phyloP scores from a whole-genome alignment of 2,329 filamentous ascomycete genomes.

The Aspergillus fijiensis region DNA sequence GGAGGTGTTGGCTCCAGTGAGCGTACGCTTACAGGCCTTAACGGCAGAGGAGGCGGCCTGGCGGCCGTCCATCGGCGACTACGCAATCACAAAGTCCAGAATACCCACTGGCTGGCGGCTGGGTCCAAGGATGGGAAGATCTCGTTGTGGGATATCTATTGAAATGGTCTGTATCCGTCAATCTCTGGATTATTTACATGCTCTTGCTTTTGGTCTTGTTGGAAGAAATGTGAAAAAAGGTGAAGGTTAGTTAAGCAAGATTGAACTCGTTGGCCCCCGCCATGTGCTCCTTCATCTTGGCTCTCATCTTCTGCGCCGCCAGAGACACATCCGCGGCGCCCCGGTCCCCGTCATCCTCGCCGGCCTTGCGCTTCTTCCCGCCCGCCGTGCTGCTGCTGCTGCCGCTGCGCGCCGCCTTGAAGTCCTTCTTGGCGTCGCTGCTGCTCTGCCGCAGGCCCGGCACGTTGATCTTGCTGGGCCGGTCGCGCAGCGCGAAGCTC shows the following conservation, averaged over 20 bases:
- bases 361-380: slow-evolving; percentile 39
- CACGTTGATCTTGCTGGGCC: slow-evolving; percentile 73
- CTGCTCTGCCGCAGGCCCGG: slow-evolving; percentile 51
- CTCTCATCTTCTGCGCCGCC: slow-evolving; percentile 54
- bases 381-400: slow-evolving; percentile 29
- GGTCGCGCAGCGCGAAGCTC: slow-evolving; percentile 84
- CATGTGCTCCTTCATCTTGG: slow-evolving; percentile 54
- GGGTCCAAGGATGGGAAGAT: slow-evolving; percentile 95
- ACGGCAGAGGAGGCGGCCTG: slow-evolving; percentile 11
- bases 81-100: slow-evolving; percentile 62
- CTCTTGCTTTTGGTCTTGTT: slow-evolving; percentile 2
- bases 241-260: slow-evolving; percentile 48
- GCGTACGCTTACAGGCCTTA: background rate
- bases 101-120: slow-evolving; percentile 82
- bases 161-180: slow-evolving; percentile 40
- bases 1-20: background rate
- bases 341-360: slow-evolving; percentile 28
- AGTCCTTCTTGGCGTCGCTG: slow-evolving; percentile 48
- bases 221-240: no score
- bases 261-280: slow-evolving; percentile 59
- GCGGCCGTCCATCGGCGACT: slow-evolving; percentile 60
- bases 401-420: slow-evolving; percentile 40
- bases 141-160: slow-evolving; percentile 94
- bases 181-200: slow-evolving; percentile 29
- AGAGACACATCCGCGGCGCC: slow-evolving; percentile 41